These are phyloP conservation scores for Rhizopogon salebrosus DNA, from an alignment of 768 basidiomycete genomes.

Conservation along the genomic window DNA sequence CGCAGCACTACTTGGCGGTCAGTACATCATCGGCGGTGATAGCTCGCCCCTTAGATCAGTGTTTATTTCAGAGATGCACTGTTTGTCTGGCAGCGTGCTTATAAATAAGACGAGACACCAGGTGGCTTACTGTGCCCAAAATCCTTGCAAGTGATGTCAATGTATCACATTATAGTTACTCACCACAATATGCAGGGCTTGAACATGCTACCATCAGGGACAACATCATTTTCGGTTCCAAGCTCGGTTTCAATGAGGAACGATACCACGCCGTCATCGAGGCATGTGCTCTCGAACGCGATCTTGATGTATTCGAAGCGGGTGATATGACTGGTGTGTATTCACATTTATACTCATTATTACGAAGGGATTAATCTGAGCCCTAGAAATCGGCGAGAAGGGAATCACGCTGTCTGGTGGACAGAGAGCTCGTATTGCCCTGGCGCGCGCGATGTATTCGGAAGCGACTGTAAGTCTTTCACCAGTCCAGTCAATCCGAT, in stretches of 20 bases:
- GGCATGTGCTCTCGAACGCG: slow-evolving; percentile 69
- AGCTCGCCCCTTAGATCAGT: neutral
- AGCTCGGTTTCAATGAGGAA: slow-evolving; percentile 50
- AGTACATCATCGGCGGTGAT: slow-evolving; percentile 10
- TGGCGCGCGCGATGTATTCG: slow-evolving; percentile 80
- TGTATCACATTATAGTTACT: slow-evolving; percentile 17
- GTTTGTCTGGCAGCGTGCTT: slow-evolving; percentile 45
- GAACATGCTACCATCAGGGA: slow-evolving; percentile 79
- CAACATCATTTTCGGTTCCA: slow-evolving; percentile 72
- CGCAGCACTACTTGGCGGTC: slow-evolving; percentile 63
- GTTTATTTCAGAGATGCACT: slow-evolving; percentile 48
- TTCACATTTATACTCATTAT: neutral
- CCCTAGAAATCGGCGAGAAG: slow-evolving; percentile 71
- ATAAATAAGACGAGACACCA: slow-evolving; percentile 53
- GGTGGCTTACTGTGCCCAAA: slow-evolving; percentile 68
- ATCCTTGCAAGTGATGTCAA: slow-evolving; percentile 41
- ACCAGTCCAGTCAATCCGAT: neutral
- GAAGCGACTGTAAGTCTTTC: slow-evolving; percentile 41
- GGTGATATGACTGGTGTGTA: slow-evolving; percentile 69
- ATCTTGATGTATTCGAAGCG: slow-evolving; percentile 66
- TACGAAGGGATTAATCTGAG: neutral
- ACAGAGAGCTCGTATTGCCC: slow-evolving; percentile 66
- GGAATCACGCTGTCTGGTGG: slow-evolving; percentile 65
- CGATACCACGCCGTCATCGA: slow-evolving; percentile 66
- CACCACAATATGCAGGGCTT: slow-evolving; percentile 44